phyloP scores from a whole-genome alignment of 2,329 filamentous ascomycete genomes.

The Penicillium sp. region DNA sequence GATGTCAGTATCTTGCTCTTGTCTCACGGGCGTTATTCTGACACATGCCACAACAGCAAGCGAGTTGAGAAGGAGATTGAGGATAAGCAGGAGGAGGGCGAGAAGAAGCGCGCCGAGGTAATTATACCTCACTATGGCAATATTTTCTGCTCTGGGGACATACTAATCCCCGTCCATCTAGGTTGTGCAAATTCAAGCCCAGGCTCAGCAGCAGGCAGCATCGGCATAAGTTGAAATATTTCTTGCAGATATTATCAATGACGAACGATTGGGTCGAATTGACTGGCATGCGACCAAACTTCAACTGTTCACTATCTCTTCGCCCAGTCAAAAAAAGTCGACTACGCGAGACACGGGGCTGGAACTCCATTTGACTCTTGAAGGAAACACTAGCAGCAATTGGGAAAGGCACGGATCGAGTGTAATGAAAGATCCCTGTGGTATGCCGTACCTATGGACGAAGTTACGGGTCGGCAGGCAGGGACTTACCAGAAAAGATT shows the following conservation, averaged over 20 bases:
- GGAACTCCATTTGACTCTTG: not conserved
- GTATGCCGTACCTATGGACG: not conserved
- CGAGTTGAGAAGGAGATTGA: constrained; percentile 65
- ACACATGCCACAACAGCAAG: constrained; percentile 48
- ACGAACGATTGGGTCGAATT: not conserved
- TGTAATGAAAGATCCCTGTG: too few species aligned
- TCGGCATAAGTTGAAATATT: constrained; percentile 33
- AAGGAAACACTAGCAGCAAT: not conserved
- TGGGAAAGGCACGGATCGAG: not conserved
- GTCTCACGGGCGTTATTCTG: not conserved
- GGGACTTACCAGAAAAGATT: constrained; percentile 7
- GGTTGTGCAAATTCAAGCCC: constrained; percentile 42
- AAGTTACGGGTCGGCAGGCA: too few species aligned
- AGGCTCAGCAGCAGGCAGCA: constrained; percentile 35
- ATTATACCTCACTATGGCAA: constrained; percentile 27
- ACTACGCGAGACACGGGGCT: not conserved
- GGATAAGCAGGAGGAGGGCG: constrained; percentile 61
- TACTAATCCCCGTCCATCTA: constrained; percentile 24
- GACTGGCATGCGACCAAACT: not conserved
- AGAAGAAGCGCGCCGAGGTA: constrained; percentile 65
- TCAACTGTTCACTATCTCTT: not conserved
- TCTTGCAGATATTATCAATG: not conserved
- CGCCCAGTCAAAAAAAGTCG: not conserved
- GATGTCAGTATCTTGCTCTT: constrained; percentile 60
- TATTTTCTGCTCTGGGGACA: not conserved